A percentile compares a stretch with the other conserved stretches of the same genome.
These are phyloP conservation scores for Herpetospermum pedunculosum DNA, from an alignment of 306 rosid species.

Conservation along the genomic window DNA sequence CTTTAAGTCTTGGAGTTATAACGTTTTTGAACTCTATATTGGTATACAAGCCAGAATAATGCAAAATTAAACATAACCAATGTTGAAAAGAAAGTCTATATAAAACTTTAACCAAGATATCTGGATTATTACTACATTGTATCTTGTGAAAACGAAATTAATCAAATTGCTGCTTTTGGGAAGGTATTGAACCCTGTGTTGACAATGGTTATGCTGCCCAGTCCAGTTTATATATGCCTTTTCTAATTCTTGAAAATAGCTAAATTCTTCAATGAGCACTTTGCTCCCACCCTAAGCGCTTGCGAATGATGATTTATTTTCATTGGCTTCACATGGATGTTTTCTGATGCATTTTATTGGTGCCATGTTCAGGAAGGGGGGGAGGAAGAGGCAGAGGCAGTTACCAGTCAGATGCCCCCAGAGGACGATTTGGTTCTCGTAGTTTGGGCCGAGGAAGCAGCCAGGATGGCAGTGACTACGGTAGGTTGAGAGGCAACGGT, in stretches of 20 bases:
- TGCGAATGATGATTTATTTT: not conserved
- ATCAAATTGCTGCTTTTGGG: not conserved
- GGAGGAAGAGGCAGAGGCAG: constrained; percentile 72
- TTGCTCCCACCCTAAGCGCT: not conserved
- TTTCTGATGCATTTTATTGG: constrained; percentile 8
- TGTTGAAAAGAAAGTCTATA: not conserved
- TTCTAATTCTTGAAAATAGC: not conserved
- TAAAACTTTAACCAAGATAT: not conserved
- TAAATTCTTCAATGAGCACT: not conserved
- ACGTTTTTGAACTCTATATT: not conserved
- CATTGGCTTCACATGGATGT: not conserved
- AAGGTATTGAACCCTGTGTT: not conserved
- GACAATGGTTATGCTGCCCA: not conserved
- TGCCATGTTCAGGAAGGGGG: constrained; percentile 54
- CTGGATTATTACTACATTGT: not conserved
- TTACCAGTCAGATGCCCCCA: constrained; percentile 53
- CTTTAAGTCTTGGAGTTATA: not conserved
- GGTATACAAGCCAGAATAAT: not conserved
- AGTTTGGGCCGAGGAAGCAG: constrained; percentile 47
- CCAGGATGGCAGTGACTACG: constrained; percentile 48
- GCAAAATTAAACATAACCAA: not conserved
- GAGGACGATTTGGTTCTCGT: constrained; percentile 68
- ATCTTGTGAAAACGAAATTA: not conserved
- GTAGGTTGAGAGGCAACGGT: constrained; percentile 57
- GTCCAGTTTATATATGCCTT: not conserved